Conservation (phyloP, 1,139 yeast genomes). For the Taphrina sp. region DNA sequence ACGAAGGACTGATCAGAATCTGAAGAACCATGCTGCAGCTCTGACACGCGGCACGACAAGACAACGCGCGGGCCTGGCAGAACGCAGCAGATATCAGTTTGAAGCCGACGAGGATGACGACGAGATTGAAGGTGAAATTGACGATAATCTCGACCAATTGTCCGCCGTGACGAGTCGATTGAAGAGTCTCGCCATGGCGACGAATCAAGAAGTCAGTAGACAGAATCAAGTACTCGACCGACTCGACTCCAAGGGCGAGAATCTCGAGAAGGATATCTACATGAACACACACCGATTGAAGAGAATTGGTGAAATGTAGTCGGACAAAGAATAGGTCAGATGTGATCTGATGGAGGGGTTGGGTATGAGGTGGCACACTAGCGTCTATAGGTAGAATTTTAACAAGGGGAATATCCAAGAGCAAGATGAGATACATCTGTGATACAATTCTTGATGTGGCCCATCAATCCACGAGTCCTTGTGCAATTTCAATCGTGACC, state of each 20-base stretch:
- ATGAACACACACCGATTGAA: conserved; percentile 50
- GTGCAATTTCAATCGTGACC: too few species aligned
- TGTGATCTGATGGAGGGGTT: too few species aligned
- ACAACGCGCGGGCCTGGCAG: conserved; percentile 41
- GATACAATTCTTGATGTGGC: too few species aligned
- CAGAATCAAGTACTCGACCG: conserved; percentile 56
- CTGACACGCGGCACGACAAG: conserved; percentile 40
- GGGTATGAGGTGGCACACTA: too few species aligned
- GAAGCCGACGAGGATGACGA: conserved; percentile 63
- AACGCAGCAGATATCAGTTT: conserved; percentile 54
- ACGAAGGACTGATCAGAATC: conserved; percentile 51
- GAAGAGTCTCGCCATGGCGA: conserved; percentile 53
- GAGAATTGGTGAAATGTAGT: too few species aligned
- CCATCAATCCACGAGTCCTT: too few species aligned
- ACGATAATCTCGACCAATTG: conserved; percentile 55
- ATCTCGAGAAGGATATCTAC: conserved; percentile 55
- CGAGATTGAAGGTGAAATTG: conserved; percentile 59
- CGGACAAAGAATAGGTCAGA: too few species aligned
- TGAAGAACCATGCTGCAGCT: conserved; percentile 37
- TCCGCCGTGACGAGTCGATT: conserved; percentile 52
- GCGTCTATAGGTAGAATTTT: too few species aligned
- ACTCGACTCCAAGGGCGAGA: conserved; percentile 51
- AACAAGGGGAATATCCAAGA: too few species aligned
- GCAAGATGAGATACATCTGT: too few species aligned
- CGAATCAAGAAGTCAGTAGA: conserved; percentile 54